A percentile compares a stretch with the other conserved stretches of the same genome.
These are phyloP conservation scores for Podospora sp. DNA, from an alignment of 495 filamentous ascomycete species.

Conservation along the genomic window DNA sequence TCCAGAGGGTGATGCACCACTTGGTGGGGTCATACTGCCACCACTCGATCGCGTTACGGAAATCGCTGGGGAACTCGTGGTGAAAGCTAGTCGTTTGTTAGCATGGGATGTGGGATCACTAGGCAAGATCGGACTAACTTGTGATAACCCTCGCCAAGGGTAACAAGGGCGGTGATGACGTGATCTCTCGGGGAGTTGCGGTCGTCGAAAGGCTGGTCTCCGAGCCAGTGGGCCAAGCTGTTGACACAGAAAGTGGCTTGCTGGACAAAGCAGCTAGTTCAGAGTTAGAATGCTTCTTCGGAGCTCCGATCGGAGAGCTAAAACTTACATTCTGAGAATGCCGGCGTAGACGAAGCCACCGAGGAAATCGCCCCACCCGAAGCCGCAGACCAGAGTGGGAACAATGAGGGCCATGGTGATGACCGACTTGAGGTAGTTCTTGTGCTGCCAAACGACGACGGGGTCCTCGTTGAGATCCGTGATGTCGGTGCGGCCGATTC, in stretches of 20 bases:
- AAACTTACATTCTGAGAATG: constrained; percentile 73
- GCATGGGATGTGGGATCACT: neutral
- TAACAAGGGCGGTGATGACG: constrained; percentile 91
- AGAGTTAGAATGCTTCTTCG: constrained; percentile 11
- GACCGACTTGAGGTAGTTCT: constrained; percentile 88
- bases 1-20: constrained; percentile 93
- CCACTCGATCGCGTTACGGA: constrained; percentile 98
- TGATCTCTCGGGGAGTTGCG: constrained; percentile 98
- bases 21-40: constrained; percentile 99
- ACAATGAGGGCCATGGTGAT: constrained; percentile 84
- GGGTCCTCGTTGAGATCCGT: constrained; percentile 93
- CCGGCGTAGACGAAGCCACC: constrained; percentile 95
- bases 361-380: constrained; percentile 86
- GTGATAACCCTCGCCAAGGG: constrained; percentile 97
- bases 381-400: constrained; percentile 79
- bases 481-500: constrained; percentile 94
- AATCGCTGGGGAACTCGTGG: constrained; percentile 98
- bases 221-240: constrained; percentile 97
- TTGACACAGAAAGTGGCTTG: constrained; percentile 99
- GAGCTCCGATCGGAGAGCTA: neutral
- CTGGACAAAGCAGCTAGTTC: constrained; percentile 83
- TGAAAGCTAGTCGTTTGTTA: constrained; percentile 64
- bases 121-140: constrained; percentile 46
- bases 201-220: constrained; percentile 98
- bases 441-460: constrained; percentile 93